Evolutionary conservation across 2,329 filamentous ascomycete genomes (phyloP).

Genomic region (Tolypocladium capitatum): DNA sequence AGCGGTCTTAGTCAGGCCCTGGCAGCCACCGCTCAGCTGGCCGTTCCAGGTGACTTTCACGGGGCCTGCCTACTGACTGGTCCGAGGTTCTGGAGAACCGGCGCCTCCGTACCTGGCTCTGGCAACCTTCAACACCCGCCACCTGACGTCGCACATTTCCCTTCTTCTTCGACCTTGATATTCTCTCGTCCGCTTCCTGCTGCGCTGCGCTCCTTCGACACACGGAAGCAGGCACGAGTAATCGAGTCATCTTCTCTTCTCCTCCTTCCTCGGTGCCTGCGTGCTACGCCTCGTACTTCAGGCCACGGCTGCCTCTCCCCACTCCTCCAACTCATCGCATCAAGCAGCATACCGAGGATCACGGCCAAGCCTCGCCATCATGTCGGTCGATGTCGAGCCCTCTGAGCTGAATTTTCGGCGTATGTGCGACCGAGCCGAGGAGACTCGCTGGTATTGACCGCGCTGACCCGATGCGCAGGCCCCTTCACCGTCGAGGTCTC

Average conservation of each 20-base stretch:
- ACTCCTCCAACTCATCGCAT: background rate
- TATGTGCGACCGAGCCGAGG: constrained; percentile 33
- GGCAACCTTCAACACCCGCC: background rate
- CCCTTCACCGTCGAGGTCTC: constrained; percentile 55
- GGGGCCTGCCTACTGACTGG: background rate
- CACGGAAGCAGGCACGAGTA: background rate
- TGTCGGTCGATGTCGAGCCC: constrained; percentile 93
- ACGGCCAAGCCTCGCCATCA: constrained; percentile 28
- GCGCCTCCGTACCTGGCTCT: background rate
- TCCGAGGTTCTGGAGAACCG: background rate
- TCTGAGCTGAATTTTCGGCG: constrained; percentile 86
- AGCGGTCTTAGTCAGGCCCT: background rate
- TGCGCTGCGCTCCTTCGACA: background rate
- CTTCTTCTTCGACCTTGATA: background rate
- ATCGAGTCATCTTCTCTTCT: background rate
- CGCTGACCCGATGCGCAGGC: constrained; percentile 27
- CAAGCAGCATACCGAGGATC: background rate
- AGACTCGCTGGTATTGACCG: background rate
- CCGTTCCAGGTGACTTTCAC: too few relatives aligned
- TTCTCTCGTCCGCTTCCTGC: background rate
- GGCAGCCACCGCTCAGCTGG: background rate
- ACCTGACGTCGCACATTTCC: background rate
- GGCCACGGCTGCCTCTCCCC: background rate
- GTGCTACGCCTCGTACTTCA: background rate
- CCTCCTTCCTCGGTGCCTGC: background rate